phyloP scores from a whole-genome alignment of 106 monocot species.

The Iris macrosiphon region DNA sequence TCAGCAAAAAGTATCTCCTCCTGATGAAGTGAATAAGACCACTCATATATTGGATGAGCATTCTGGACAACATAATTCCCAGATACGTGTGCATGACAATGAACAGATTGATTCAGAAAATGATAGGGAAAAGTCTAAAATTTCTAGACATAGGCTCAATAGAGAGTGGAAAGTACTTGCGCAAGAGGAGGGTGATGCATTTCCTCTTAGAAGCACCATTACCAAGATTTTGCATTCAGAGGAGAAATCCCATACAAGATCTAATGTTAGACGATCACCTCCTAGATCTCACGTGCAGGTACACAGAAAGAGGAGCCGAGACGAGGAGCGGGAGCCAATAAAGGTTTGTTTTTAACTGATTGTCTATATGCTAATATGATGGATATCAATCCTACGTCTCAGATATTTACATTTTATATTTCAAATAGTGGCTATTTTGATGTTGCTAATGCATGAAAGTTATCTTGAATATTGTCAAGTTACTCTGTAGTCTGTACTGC shows the following conservation, averaged over 20 bases:
- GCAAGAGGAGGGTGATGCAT: constrained; percentile 26
- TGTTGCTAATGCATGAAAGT: constrained; percentile 15
- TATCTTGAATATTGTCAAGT: neutral
- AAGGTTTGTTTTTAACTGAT: constrained; percentile 37
- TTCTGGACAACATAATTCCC: constrained; percentile 11
- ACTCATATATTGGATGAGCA: constrained; percentile 2
- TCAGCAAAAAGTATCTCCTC: constrained; percentile 18
- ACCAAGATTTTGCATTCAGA: constrained; percentile 24
- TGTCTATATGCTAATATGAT: neutral
- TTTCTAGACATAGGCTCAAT: constrained; percentile 39
- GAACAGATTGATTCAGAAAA: constrained; percentile 22
- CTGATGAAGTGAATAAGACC: constrained; percentile 10
- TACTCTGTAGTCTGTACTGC: too few relatives aligned
- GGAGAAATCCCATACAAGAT: constrained; percentile 14
- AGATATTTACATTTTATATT: constrained; percentile 1
- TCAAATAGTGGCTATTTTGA: constrained; percentile 6
- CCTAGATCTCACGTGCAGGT: constrained; percentile 1
- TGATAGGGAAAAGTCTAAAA: constrained; percentile 34
- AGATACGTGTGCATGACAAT: constrained; percentile 6
- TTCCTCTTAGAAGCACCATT: constrained; percentile 53
- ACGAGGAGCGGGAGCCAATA: constrained; percentile 29
- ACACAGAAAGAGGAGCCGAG: constrained; percentile 36
- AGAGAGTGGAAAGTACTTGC: constrained; percentile 61
- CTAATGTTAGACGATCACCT: constrained; percentile 20
- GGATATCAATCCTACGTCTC: neutral